These are phyloP conservation scores for Chaetomiaceae sp. DNA, from an alignment of 2,329 filamentous ascomycete species.

Conservation along the genomic window DNA sequence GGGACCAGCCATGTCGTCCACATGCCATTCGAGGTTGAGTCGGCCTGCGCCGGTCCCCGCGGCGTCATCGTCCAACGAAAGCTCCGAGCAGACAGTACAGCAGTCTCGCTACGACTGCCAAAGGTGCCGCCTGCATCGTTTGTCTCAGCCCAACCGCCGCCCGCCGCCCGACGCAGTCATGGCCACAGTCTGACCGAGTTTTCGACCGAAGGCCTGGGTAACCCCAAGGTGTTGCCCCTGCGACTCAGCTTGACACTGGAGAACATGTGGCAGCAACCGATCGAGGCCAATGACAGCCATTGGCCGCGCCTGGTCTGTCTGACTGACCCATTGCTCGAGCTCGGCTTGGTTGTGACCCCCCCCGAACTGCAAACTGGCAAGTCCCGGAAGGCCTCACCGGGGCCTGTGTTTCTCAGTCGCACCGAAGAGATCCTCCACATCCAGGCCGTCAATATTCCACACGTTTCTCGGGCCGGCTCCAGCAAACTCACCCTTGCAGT, in stretches of 20 bases:
- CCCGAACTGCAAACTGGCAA: constrained; percentile 38
- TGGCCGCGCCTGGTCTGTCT: constrained; percentile 77
- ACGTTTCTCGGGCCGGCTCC: constrained; percentile 32
- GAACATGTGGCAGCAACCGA: constrained; percentile 52
- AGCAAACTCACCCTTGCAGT: constrained; percentile 66
- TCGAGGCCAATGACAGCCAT: constrained; percentile 51
- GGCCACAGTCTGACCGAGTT: constrained; percentile 42
- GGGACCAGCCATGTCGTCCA: constrained; percentile 86
- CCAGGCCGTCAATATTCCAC: constrained; percentile 60
- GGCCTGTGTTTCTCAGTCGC: constrained; percentile 61
- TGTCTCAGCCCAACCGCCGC: constrained; percentile 60
- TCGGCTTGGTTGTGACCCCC: constrained; percentile 72
- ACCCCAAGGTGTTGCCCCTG: constrained; percentile 49
- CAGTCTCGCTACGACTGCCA: constrained; percentile 52
- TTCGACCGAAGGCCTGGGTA: constrained; percentile 53
- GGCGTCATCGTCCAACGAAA: constrained; percentile 86
- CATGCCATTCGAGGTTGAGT: constrained; percentile 90
- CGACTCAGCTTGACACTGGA: constrained; percentile 51
- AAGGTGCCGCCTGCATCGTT: constrained; percentile 79
- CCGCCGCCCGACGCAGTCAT: constrained; percentile 42
- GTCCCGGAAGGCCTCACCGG: constrained; percentile 36
- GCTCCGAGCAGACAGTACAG: constrained; percentile 47
- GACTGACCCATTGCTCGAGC: constrained; percentile 77
- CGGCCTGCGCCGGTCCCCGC: constrained; percentile 73
- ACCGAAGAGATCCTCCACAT: constrained; percentile 82